Percentiles rank a stretch among this genome's conserved stretches.
phyloP scores from a whole-genome alignment of 495 filamentous ascomycete genomes.

The Astrothelium subdiscretum region DNA sequence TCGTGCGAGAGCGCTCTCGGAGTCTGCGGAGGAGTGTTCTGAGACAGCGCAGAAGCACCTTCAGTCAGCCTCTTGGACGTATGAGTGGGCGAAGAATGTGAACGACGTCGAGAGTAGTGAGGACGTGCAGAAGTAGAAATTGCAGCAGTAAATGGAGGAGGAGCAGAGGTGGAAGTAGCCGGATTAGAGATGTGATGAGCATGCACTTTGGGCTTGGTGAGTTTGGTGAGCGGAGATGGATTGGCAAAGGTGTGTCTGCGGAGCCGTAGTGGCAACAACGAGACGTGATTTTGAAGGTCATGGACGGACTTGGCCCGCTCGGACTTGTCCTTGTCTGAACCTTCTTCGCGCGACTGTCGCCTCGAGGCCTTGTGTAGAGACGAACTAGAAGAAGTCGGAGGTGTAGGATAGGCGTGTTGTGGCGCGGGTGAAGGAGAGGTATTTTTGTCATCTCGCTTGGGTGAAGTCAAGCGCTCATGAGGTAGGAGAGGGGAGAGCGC shows the following conservation, averaged over 20 bases:
- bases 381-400: slow-evolving; percentile 15
- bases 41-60: slow-evolving; percentile 52
- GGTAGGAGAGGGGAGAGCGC: slow-evolving; percentile 17
- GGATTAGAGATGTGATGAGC: slow-evolving; percentile 70
- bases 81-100: slow-evolving; percentile 44
- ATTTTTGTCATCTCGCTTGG: not conserved
- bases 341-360: slow-evolving; percentile 3
- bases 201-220: slow-evolving; percentile 53
- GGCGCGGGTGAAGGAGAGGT: slow-evolving; percentile 1
- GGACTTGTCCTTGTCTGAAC: not conserved
- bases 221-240: slow-evolving; percentile 50
- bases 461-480: slow-evolving; percentile 11
- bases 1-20: slow-evolving; percentile 72
- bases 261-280: slow-evolving; percentile 18
- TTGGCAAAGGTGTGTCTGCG: slow-evolving; percentile 38
- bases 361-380: not conserved
- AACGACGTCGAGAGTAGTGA: slow-evolving; percentile 28
- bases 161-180: slow-evolving; percentile 34
- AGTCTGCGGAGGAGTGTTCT: slow-evolving; percentile 84
- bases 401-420: slow-evolving; percentile 19
- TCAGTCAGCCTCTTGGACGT: slow-evolving; percentile 79
- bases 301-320: not conserved
- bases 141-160: slow-evolving; percentile 41
- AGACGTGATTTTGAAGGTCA: not conserved
- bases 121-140: slow-evolving; percentile 39